phyloP scores from a whole-genome alignment of 2,329 filamentous ascomycete genomes.

The Penicillium frequentans region DNA sequence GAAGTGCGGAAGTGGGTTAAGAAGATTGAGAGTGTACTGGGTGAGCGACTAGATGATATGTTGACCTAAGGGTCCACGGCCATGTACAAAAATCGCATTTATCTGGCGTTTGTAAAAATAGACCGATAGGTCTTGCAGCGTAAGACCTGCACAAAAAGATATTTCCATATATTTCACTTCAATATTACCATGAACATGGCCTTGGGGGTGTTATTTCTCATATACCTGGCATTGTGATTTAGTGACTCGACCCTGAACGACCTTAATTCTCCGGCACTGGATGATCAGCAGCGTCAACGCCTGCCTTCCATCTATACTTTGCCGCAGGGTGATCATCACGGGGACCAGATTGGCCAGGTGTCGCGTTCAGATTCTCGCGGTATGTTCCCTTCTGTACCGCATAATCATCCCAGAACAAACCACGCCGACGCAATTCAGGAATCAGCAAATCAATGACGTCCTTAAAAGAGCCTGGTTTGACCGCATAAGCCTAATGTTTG shows the following conservation, averaged over 20 bases:
- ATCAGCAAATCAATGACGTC: slow-evolving; percentile 66
- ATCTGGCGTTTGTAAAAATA: slow-evolving; percentile 20
- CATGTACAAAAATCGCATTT: slow-evolving; percentile 27
- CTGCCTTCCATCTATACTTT: slow-evolving; percentile 40
- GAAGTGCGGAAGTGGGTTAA: slow-evolving; percentile 90
- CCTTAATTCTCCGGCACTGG: slow-evolving; percentile 28
- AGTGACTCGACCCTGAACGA: not conserved
- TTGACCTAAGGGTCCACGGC: slow-evolving; percentile 62
- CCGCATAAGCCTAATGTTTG: slow-evolving; percentile 57
- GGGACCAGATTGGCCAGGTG: slow-evolving; percentile 34
- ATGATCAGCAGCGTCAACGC: slow-evolving; percentile 33
- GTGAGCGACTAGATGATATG: slow-evolving; percentile 90
- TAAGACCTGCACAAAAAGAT: slow-evolving; percentile 12
- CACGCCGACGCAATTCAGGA: slow-evolving; percentile 62
- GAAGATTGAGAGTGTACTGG: slow-evolving; percentile 83
- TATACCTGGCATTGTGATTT: not conserved
- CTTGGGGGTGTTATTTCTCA: not conserved
- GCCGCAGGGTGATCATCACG: slow-evolving; percentile 37
- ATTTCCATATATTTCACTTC: not conserved
- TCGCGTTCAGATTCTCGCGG: slow-evolving; percentile 40
- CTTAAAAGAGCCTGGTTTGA: slow-evolving; percentile 68
- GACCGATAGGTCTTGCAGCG: slow-evolving; percentile 4
- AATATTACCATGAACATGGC: not conserved
- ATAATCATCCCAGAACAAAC: slow-evolving; percentile 45
- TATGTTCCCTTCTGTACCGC: slow-evolving; percentile 38